Base-by-base conservation (phyloP, 225 moss, liverwort and hornwort species). In the Pleurozium schreberi region DNA sequence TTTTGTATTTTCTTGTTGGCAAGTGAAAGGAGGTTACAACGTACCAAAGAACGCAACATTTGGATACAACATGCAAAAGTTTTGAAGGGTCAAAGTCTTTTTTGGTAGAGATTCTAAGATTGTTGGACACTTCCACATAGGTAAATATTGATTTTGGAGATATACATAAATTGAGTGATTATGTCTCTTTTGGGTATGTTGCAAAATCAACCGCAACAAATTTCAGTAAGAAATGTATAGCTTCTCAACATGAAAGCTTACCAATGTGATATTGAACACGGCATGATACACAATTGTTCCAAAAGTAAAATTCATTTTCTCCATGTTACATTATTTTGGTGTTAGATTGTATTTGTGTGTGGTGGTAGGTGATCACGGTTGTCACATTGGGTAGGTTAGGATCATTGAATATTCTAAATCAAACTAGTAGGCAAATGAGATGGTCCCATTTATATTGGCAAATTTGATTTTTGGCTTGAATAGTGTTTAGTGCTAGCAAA, bases 381-480 rank as follows among this genome's bases (percentile, higher is more conserved):
- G 5, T 33, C 11, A 64, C 8, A 34, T 17, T 16, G 2, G 33
- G 9, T 5, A 5, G 33, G 17, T 64, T 64, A 33, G 17, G 33
- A 2, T 33, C 4, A 33, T 4, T 1, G 3, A 1, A 17, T 60
- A 11, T 60, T 11, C 3, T 5, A n/a, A n/a, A n/a, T n/a, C n/a
- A 10, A 11, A 25, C 7, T 3, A 6, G 17, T 4, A 6, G 7
- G 34, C 33, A 34, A 65, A 34, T 34, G 4, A 10, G 18, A 18
- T 65, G 65, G 33, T 65, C 34, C 27, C 18, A 61, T 26, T 26
- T 27, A 61, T 61, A 26, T 61, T 61, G 11, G 61, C 11, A 27
- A 61, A 11, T 26, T 61, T 12, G 22, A 61, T 61, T 26, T 61
- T 61, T 61, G 61, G 27, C 26, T 61, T 27, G 11, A 26, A 11